Conservation (phyloP, 352 stramenopile genomes). For the Phytophthora cryptogea region DNA sequence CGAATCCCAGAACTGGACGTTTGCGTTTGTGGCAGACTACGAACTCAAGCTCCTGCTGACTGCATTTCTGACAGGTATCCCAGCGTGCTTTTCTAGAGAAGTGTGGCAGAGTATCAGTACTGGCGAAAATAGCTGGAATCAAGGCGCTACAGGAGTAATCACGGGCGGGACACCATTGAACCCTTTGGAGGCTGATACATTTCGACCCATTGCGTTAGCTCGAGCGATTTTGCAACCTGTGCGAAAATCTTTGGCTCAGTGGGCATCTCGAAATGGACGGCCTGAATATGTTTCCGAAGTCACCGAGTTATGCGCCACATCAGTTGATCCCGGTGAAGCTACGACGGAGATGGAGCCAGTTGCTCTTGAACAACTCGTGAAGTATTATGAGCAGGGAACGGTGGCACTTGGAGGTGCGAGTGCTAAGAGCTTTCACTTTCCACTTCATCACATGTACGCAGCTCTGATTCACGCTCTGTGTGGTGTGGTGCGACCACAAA, state of each 20-base stretch:
- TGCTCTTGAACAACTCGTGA: slow-evolving; percentile 28
- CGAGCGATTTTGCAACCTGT: slow-evolving; percentile 53
- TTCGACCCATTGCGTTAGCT: slow-evolving; percentile 43
- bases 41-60: slow-evolving; percentile 79
- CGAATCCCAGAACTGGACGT: slow-evolving; percentile 84
- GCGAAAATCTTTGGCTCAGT: slow-evolving; percentile 32
- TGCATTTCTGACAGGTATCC: slow-evolving; percentile 64
- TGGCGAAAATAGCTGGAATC: slow-evolving; percentile 23
- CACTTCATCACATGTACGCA: slow-evolving; percentile 80
- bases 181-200: slow-evolving; percentile 30
- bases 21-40: slow-evolving; percentile 84
- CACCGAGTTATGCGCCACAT: slow-evolving; percentile 6
- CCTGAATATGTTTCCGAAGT: slow-evolving; percentile 30
- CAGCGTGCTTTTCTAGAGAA: slow-evolving; percentile 52
- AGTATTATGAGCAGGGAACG: slow-evolving; percentile 46
- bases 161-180: slow-evolving; percentile 32
- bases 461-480: slow-evolving; percentile 57
- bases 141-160: slow-evolving; percentile 28
- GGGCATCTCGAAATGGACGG: slow-evolving; percentile 44
- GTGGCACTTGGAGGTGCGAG: slow-evolving; percentile 30
- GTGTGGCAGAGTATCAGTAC: slow-evolving; percentile 33
- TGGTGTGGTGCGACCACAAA: slow-evolving; percentile 44
- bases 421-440: slow-evolving; percentile 75
- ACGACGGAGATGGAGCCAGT: slow-evolving; percentile 1
- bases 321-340: slow-evolving; percentile 24